Percentiles rank a stretch among this genome's conserved stretches.
These are phyloP conservation scores for Beauveria sp. DNA, from an alignment of 2,329 filamentous ascomycete genomes.

Conservation along the genomic window DNA sequence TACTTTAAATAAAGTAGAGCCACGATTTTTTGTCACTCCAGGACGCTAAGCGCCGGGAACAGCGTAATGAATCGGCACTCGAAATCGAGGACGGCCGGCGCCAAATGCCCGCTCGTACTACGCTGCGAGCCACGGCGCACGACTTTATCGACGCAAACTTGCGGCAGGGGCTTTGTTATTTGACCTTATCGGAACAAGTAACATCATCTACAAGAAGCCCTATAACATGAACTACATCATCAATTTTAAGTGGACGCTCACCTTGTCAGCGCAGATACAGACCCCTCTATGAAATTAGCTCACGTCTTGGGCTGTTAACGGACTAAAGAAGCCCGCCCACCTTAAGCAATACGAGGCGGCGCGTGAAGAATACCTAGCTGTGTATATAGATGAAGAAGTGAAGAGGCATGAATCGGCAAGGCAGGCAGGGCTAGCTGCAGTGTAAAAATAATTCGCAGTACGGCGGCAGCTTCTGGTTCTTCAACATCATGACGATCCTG, in stretches of 20 bases:
- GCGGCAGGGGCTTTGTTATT: constrained; percentile 24
- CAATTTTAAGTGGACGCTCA: constrained; percentile 24
- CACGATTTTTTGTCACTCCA: constrained; percentile 28
- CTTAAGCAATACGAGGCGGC: neutral
- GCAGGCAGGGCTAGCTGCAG: neutral
- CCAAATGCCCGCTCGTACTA: constrained; percentile 22
- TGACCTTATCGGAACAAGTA: constrained; percentile 28
- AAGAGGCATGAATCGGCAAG: neutral
- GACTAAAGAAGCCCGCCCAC: neutral
- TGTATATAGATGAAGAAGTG: neutral
- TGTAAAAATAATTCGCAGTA: neutral
- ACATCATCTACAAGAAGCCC: constrained; percentile 26
- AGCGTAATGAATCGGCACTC: constrained; percentile 24
- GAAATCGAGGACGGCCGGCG: constrained; percentile 19
- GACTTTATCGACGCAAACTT: constrained; percentile 17
- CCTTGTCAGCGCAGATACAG: constrained; percentile 20
- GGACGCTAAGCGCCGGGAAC: constrained; percentile 24
- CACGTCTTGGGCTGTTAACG: constrained; percentile 12
- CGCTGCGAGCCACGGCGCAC: constrained; percentile 20
- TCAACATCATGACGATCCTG: neutral
- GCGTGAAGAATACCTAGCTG: neutral
- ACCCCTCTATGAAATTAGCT: constrained; percentile 21
- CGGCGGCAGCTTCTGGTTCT: neutral
- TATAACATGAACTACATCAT: constrained; percentile 24
- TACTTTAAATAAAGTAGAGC: constrained; percentile 22